Evolutionary conservation across 2,329 filamentous ascomycete species (phyloP), one percentile per base, ranked within the genome.

Genomic region (Colletotrichum filicis): DNA sequence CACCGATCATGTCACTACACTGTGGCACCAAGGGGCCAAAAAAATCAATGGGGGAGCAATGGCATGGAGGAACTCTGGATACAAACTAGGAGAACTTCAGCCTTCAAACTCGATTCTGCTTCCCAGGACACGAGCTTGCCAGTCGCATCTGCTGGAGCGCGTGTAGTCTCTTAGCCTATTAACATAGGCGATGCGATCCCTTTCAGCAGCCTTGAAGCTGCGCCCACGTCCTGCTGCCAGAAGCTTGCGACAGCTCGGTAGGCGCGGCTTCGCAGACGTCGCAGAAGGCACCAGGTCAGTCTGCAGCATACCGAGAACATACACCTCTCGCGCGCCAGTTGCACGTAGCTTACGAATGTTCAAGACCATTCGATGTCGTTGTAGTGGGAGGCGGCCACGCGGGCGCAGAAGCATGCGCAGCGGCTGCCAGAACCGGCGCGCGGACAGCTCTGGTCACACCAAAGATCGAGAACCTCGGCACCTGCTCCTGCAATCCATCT

Each of bases 341-440:
- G 59, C 62, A 61, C 42, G 22, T 46, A 26, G 24, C 56, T 71
- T 8, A 71, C 22, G 5, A 7, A 7, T 26, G 16, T 52, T 19
- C 37, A 74, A 94, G 92, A 71, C 88, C 90, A 1, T 97, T 94
- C 80, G 96, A 99, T 89, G 97, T 99, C 62, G 88, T 99, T 46
- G 95, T 99, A 2, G 95, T 99, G 75, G 97, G 97, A 67, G 97
- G 97, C 74, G 97, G 97, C 32, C 97, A 99, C 86, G 97, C 97
- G 69, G 97, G 97, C 61, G 94, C 95, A 66, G 97, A 99, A 87
- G 97, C 97, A 72, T 96, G 94, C 76, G 93, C 97, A 12, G 97
- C 96, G 2, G 94, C 97, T 16, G 97, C 97, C 57, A 91, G 97
- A 79, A 90, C 94, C 19, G 97, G 97, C 65, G 97, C 96, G 62